Evolutionary conservation across 108 stramenopile species (phyloP).

Genomic region (Skeletonema costatum): DNA sequence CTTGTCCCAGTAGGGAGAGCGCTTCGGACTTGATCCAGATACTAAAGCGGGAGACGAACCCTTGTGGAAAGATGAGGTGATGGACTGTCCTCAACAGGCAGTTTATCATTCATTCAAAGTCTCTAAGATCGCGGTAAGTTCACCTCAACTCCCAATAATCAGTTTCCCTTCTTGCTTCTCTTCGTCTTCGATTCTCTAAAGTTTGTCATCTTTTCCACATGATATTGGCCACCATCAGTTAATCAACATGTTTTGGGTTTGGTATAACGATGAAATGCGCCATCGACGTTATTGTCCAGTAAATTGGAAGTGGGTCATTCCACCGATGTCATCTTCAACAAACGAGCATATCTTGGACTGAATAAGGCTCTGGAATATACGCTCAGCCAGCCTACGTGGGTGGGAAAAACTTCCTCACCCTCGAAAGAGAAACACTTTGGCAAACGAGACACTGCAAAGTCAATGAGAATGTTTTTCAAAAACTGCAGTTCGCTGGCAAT

Average conservation of each 20-base stretch:
- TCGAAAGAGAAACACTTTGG: conserved; percentile 14
- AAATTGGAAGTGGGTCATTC: conserved; percentile 29
- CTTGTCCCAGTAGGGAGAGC: conserved; percentile 18
- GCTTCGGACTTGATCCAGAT: conserved; percentile 10
- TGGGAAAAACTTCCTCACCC: conserved; percentile 5
- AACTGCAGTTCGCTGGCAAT: not conserved
- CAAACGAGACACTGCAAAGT: not conserved
- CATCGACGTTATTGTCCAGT: conserved; percentile 17
- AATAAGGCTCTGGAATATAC: conserved; percentile 33
- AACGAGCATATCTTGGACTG: conserved; percentile 22
- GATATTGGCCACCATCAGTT: conserved; percentile 44
- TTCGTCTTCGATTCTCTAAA: too few relatives aligned
- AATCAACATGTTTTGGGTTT: conserved; percentile 27
- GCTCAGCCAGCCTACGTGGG: conserved; percentile 15
- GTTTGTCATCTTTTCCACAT: too few relatives aligned
- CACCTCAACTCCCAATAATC: too few relatives aligned
- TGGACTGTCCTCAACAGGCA: conserved; percentile 9
- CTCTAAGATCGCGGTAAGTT: conserved; percentile 7
- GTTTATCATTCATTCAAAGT: conserved; percentile 31
- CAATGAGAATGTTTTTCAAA: not conserved
- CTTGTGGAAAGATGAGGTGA: conserved; percentile 18
- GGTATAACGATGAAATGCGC: conserved; percentile 25
- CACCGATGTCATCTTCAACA: conserved; percentile 19
- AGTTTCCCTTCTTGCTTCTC: too few relatives aligned
- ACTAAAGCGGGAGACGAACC: conserved; percentile 13